Evolutionary conservation across 371 early-diverging fungal species (phyloP).

Genomic region (Lichtheimia hyalospora): DNA sequence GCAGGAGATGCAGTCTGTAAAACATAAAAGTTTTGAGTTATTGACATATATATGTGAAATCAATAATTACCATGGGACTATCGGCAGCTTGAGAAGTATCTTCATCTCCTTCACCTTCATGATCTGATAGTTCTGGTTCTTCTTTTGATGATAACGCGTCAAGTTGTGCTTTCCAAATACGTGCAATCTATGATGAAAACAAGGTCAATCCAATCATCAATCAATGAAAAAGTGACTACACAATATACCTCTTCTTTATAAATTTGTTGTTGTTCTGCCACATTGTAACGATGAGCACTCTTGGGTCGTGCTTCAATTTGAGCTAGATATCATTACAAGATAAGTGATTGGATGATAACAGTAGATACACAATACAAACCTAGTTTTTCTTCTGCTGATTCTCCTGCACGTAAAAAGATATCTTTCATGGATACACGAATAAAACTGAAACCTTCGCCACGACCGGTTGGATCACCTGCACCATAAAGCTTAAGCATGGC

Average conservation of each 20-base stretch:
- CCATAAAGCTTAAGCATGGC: conserved; percentile 93
- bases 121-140: conserved; percentile 54
- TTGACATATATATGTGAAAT: neutral
- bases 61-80: conserved; percentile 36
- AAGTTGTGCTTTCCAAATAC: conserved; percentile 95
- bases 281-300: conserved; percentile 87
- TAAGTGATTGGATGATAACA: too few relatives aligned
- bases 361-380: conserved; percentile 18
- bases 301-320: conserved; percentile 82
- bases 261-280: conserved; percentile 93
- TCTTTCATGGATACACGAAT: conserved; percentile 97
- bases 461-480: conserved; percentile 95
- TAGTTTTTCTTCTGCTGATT: conserved; percentile 78
- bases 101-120: conserved; percentile 45
- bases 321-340: conserved; percentile 23
- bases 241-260: conserved; percentile 88
- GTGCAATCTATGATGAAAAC: conserved; percentile 54
- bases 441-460: conserved; percentile 98
- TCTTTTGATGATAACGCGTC: conserved; percentile 58
- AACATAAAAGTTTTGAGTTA: neutral
- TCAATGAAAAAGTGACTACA: too few relatives aligned
- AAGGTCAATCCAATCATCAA: neutral
- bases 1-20: conserved; percentile 23
- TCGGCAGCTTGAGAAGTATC: conserved; percentile 33
- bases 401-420: conserved; percentile 89